Base-by-base conservation (phyloP, 306 rosid genomes). In the Vigna trinervia region DNA sequence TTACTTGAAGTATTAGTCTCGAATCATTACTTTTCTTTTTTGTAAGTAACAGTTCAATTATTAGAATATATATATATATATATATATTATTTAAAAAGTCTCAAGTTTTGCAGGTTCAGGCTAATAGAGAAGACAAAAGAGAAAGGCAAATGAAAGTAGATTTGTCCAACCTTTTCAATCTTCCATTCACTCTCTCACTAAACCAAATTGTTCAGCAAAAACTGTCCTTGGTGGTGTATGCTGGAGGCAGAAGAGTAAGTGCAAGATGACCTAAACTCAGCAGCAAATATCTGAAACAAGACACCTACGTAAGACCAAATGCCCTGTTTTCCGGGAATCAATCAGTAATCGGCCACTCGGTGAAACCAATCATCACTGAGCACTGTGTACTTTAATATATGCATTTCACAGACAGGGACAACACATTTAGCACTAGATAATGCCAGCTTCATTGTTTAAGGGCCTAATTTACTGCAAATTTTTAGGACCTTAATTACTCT, bases 251-350 rank as follows among this genome's bases (percentile, higher is more conserved):
- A 36, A 36, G 13, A 34, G 1, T 3, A n/a, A 62, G 8, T n/a
- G 14, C 23, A 68, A 22, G 8, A 46, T 68, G 43, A 4, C 23
- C 39, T 26, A 68, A 47, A 22, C 73, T 22, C 0, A 43, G 56
- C 39, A 45, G 22, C 22, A 22, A 68, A 23, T 15, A 38, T 63
- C 10, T 19, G 71, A 69, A 69, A 50, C 15, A 50, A 28, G 47
- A 30, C 60, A 69, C n/a, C 11, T 48, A 69, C 10, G 17, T 48
- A 69, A 26, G 17, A 32, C 48, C 17, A 71, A 71, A 51, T 12
- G n/a, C 75, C 75, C 17, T 51, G 62, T 71, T 71, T 71, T 8
- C 0, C 32, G 75, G 50, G 75, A 71, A 71, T 71, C 75, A 70
- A 50, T 48, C 23, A 5, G 17, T 22, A 32, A 32, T 60, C 22